Evolutionary conservation across 345 rosid genomes (phyloP), one percentile per base, ranked within the genome.

Genomic region (Linum tenue): DNA sequence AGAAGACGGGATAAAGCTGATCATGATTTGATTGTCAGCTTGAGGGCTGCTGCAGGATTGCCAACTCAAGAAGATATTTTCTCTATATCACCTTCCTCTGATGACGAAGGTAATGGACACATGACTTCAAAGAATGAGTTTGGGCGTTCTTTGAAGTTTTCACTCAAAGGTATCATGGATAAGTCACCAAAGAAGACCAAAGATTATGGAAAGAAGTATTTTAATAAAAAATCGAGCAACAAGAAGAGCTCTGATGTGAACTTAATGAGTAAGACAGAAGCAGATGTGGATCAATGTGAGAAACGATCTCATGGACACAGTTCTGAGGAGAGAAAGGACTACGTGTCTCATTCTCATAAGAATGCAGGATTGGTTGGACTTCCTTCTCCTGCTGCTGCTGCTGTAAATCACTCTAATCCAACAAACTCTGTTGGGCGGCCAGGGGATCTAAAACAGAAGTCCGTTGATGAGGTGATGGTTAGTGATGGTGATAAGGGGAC

Each of bases 11-110:
- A 91, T 79, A 63, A 66, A 35, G 86, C 84, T 53, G 99, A 95
- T 43, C 79, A 57, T 76, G 95, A 86, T 75, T 83, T 95, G 65
- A 89, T 89, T 78, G 84, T 88, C 16, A 91, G 84, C 81, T 80
- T 95, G 74, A 88, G 87, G 73, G 95, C 96, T 76, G 86, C 85
- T 78, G 95, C 95, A n/a, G 97, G 97, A 66, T 82, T 91, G 82
- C 97, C 97, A 62, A 84, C 91, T 59, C 85, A 91, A 78, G 99
- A 89, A 57, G 97, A 91, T 64, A 83, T 87, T 81, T 91, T 88
- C 80, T 87, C 91, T 38, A 84, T 91, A 48, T 84, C 81, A 48
- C 95, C 87, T 37, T 87, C 68, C 77, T 88, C 96, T 64, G 99
- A 94, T 79, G 99, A 90, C 70, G 99, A 91, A 73, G 99, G 88